Base-by-base conservation (phyloP, 1,139 yeast species). In the Taiozyma sp. region DNA sequence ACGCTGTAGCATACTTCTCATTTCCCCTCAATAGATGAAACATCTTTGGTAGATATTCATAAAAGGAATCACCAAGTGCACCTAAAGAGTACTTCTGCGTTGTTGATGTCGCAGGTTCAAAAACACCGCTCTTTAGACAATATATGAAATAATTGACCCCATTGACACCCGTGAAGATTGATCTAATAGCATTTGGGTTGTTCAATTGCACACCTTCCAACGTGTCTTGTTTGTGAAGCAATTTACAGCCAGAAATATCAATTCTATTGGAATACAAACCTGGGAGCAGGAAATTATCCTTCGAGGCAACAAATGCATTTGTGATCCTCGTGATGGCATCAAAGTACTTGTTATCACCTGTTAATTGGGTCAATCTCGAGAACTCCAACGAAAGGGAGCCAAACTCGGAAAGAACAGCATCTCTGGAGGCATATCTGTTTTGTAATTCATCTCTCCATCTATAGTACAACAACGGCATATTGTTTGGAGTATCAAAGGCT, bases 371-470 rank as follows among this genome's bases (percentile, higher is more conserved):
- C 61, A 87, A 71, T 54, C 85, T 78, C 39, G 87, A 80, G 60
- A 87, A 81, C 61, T 87, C 96, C 51, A 87, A 70, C 24, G 85
- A 80, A 58, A 86, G 69, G 1, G 92, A 82, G 1, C 87, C 85
- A 42, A 84, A 75, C 58, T 84, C 90, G 0, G 92, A 87, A 10
- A 87, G 73, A 5, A 82, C 74, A 2, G 84, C 65, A 36, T 62
- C 62, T 57, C 71, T 82, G 52, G 73, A 79, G 50, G 83, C 78
- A 49, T 70, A 67, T 51, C 72, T 67, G 52, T 77, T 77, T 23
- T 74, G 64, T 2, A 81, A 79, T 51, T 72, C 68, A 8, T 81
- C 75, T 51, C 69, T 63, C 71, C 84, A 81, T 50, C 80, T 77
- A 52, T 80, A 88, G 41, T 81, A 80, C n/a, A 86, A 66, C 48